These are phyloP conservation scores for Karstenula rhodostoma DNA, from an alignment of 2,329 filamentous ascomycete genomes.

Conservation along the genomic window DNA sequence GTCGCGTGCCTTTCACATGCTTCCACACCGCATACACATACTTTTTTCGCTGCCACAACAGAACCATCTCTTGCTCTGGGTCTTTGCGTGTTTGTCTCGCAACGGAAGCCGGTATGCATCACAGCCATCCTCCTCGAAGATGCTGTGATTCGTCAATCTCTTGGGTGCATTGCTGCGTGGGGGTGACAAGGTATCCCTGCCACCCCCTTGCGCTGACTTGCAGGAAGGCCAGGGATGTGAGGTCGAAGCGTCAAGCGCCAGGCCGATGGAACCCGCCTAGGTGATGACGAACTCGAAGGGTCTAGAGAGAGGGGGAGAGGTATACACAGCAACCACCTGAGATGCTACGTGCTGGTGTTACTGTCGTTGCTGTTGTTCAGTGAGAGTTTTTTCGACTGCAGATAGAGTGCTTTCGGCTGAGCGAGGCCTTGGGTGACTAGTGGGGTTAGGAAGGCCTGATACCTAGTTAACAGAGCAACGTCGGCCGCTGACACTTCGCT, in stretches of 20 bases:
- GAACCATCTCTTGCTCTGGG: background rate
- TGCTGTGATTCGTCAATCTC: background rate
- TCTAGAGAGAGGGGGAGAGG: background rate
- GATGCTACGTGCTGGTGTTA: background rate
- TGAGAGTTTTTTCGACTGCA: constrained; percentile 3
- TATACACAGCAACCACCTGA: background rate
- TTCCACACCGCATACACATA: background rate
- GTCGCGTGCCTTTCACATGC: constrained; percentile 20
- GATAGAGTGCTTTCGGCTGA: background rate
- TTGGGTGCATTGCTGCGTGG: constrained; percentile 14
- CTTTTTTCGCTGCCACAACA: background rate
- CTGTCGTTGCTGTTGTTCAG: background rate
- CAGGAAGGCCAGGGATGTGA: constrained; percentile 10
- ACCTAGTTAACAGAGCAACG: background rate
- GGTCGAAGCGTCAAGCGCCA: constrained; percentile 5
- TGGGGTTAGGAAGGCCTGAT: background rate
- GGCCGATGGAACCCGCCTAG: constrained; percentile 19
- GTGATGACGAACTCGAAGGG: constrained; percentile 1
- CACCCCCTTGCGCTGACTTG: constrained; percentile 14
- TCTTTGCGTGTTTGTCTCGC: background rate
- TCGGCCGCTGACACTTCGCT: background rate
- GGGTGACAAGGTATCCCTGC: constrained; percentile 10
- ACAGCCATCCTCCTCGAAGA: background rate
- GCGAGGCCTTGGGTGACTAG: background rate
- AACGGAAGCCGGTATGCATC: background rate